Base-by-base conservation (phyloP, 2,329 filamentous ascomycete genomes). In the Emmonsiellopsis sp. region DNA sequence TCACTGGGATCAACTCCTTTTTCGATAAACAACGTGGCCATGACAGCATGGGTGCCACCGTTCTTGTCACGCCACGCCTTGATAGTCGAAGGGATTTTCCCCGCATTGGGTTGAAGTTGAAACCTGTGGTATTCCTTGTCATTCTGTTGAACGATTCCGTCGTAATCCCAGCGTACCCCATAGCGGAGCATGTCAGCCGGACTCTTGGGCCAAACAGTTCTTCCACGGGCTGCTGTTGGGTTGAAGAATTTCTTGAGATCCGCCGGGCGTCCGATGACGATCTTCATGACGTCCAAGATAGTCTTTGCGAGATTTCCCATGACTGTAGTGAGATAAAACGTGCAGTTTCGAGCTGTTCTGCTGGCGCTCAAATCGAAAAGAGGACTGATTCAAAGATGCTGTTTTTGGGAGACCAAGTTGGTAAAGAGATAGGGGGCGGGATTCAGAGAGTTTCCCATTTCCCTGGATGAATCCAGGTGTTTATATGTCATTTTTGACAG, bases 1-100 rank as follows among this genome's bases (percentile, higher is more conserved):
- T 46, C 43, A 32, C 14, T 21, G 13, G 17, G 17, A 17, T 46
- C 43, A 21, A 21, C 21, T 7, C 43, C 60, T 45, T 64, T 60
- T 49, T 62, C 60, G 37, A 64, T 55, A 37, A 51, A 45, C 21
- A 53, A 42, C 17, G 47, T 58, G 11, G 56, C 53, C 42, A 66
- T 63, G 36, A 65, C 61, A 7, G 60, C 61, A 56, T 67, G 62
- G 39, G 64, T 65, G 17, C 64, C 62, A 37, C 56, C 55, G 55
- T 64, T 58, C 7, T 58, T 54, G 6, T 65, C 59, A 40, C 61
- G 58, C 62, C 62, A 66, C 9, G 55, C 31, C 53, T 57, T 58
- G 48, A 63, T 57, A 4, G 61, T 55, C 45, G 56, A 56, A 31
- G 63, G 59, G 43, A 65, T 57, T 53, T 65, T 65, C 27, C 64